Evolutionary conservation across 2,329 filamentous ascomycete species (phyloP).

Genomic region (Penicillium sp.): DNA sequence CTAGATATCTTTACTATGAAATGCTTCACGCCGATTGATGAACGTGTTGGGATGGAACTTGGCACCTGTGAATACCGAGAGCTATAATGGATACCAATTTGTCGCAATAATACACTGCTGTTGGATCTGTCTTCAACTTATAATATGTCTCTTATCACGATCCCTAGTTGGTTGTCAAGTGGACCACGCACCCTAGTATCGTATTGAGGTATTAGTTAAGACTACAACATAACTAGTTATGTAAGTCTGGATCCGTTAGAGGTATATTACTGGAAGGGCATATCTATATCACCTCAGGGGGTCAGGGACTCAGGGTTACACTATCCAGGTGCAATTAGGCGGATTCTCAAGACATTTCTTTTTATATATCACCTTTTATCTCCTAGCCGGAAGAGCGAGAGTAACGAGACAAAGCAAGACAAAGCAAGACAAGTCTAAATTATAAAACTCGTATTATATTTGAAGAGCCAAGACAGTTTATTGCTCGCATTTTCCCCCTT

Average conservation of each 20-base stretch:
- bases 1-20: neutral
- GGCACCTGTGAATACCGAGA: neutral
- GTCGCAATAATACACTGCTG: neutral
- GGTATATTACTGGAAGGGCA: neutral
- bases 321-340: too few relatives aligned
- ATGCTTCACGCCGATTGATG: neutral
- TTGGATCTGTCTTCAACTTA: neutral
- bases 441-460: neutral
- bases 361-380: neutral
- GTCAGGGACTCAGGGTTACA: neutral
- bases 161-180: neutral
- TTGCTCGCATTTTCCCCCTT: neutral
- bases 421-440: neutral
- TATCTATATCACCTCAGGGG: neutral
- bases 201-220: neutral
- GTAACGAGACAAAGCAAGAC: neutral
- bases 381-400: neutral
- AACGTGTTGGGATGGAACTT: neutral
- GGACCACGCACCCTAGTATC: neutral
- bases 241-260: neutral
- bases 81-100: neutral
- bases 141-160: neutral
- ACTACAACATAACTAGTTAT: too few relatives aligned
- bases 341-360: neutral
- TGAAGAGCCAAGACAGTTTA: neutral